A percentile compares a stretch with the other conserved stretches of the same genome.
Evolutionary conservation across 345 rosid species (phyloP).

Genomic region (Gynandropsis gynandra): DNA sequence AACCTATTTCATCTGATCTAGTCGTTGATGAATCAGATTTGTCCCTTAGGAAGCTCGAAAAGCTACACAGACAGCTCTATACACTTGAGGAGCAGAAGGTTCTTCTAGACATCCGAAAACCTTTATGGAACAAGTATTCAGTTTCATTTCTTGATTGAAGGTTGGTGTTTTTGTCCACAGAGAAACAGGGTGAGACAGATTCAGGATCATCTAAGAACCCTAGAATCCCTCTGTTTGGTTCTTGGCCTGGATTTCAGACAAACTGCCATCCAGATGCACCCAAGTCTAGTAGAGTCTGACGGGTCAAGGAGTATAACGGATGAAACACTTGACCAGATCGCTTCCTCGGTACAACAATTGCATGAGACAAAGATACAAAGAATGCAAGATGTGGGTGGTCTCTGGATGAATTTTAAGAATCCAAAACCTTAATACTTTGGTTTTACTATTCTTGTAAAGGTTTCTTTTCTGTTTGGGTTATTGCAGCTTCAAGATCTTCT

Average conservation of each 20-base stretch:
- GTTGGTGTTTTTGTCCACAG: conserved; percentile 27
- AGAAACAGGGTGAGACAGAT: conserved; percentile 58
- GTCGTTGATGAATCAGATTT: conserved; percentile 64
- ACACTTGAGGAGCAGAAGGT: conserved; percentile 78
- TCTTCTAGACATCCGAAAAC: conserved; percentile 9
- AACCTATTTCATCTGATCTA: conserved; percentile 26
- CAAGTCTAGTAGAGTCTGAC: conserved; percentile 46
- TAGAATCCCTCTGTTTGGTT: conserved; percentile 56
- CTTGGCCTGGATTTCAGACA: conserved; percentile 59
- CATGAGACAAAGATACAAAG: conserved; percentile 70
- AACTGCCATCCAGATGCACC: conserved; percentile 41
- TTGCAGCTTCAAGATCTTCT: conserved; percentile 95
- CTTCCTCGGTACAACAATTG: conserved; percentile 35
- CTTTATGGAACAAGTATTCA: neutral
- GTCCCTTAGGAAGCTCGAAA: conserved; percentile 71
- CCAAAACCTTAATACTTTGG: neutral
- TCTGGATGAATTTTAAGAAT: neutral
- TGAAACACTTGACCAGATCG: conserved; percentile 44
- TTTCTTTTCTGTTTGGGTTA: conserved; percentile 4
- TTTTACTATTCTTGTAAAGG: neutral
- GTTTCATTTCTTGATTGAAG: conserved; percentile 3
- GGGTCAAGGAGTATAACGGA: conserved; percentile 45
- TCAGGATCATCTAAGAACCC: conserved; percentile 36
- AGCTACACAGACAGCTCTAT: conserved; percentile 53
- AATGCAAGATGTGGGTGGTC: conserved; percentile 57